Base-by-base conservation (phyloP, 495 filamentous ascomycete genomes). In the Tuber umbilicatum region DNA sequence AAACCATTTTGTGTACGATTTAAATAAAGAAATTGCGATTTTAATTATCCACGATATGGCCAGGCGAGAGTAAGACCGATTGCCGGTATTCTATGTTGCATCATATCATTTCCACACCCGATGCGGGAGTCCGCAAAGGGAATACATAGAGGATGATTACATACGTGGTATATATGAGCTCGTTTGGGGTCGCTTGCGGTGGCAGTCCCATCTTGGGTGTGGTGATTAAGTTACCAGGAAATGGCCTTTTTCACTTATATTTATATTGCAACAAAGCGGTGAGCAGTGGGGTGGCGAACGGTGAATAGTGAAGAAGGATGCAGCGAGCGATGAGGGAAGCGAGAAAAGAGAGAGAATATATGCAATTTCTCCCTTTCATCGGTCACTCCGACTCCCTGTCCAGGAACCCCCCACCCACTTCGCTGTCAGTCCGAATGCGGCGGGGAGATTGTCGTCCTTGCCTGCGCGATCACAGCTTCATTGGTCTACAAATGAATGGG, bases 1-100 rank as follows among this genome's bases (percentile, higher is more conserved):
- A 69, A 27, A 93, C 91, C 91, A 82, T 88, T 91, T 84, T 93
- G 91, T 83, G 90, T 91, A 74, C 90, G 85, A 83, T 91, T 92
- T 80, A 88, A 87, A 35, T 91, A 85, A 31, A 93, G 85, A 76
- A 88, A 93, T 73, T 92, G 86, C 39, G 85, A 84, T 83, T 92
- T 93, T 70, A 86, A 83, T 84, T 93, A 90, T 78, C 88, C 86
- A 79, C 90, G 88, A 84, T 90, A 85, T 75, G 82, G 83, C 89
- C 89, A 93, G 71, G 91, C 91, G 68, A 93, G 85, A 74, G 84
- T 87, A 67, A 88, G 87, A 71, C 91, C 91, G 60, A 88, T 82
- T n/a, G n/a, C n/a, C n/a, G n/a, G n/a, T 35, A 89, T 75, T 10
- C 91, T 93, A 77, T 3, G 40, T 38, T 21, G 27, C n/a, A 42